Conservation (phyloP, 768 basidiomycete genomes). For the Phanerochaete carnosa region DNA sequence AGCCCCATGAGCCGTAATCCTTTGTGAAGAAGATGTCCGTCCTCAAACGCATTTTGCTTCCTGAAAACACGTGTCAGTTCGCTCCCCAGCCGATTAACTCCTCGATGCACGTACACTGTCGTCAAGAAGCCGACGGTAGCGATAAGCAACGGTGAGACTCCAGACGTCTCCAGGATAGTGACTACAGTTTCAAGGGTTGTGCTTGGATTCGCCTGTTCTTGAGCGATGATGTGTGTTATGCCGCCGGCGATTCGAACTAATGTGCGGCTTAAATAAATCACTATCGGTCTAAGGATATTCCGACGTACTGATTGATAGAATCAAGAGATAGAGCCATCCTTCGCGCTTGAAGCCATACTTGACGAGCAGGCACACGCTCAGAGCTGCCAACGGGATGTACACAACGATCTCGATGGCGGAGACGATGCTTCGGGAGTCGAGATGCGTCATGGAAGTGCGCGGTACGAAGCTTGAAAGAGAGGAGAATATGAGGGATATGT, state of each 20-base stretch:
- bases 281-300: neutral
- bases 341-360: conserved; percentile 59
- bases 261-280: conserved; percentile 2
- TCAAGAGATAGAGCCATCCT: conserved; percentile 66
- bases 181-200: conserved; percentile 48
- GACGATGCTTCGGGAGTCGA: conserved; percentile 46
- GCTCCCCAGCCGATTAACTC: too few relatives aligned
- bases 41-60: conserved; percentile 24
- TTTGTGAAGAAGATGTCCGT: conserved; percentile 9
- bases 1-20: conserved; percentile 29
- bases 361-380: conserved; percentile 42
- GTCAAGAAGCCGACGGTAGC: conserved; percentile 34
- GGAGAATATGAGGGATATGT: neutral
- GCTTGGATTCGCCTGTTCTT: conserved; percentile 36
- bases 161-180: conserved; percentile 39
- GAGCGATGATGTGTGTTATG: conserved; percentile 53
- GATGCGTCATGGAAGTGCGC: neutral
- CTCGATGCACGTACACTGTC: conserved; percentile 28
- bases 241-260: conserved; percentile 58
- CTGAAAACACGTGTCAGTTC: conserved; percentile 14
- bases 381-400: conserved; percentile 51
- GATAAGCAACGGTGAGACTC: conserved; percentile 37
- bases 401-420: conserved; percentile 57
- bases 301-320: conserved; percentile 51
- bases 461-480: neutral